phyloP scores from a whole-genome alignment of 192 early-diverging fungal genomes.

The Backusella tuberculispora region DNA sequence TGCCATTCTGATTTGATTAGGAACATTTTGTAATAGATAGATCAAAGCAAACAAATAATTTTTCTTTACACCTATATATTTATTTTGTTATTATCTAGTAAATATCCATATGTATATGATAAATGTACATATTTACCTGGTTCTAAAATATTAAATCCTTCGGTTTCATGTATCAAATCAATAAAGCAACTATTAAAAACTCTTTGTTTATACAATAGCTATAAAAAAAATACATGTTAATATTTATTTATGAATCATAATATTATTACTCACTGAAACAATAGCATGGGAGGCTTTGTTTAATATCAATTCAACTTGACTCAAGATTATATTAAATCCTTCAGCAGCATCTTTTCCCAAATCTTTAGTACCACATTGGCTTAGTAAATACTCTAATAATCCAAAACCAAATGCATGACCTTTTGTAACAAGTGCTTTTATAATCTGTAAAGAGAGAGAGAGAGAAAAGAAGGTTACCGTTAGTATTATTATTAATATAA shows the following conservation, averaged over 20 bases:
- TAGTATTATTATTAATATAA: too few relatives aligned
- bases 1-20: slow-evolving; percentile 76
- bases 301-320: slow-evolving; percentile 70
- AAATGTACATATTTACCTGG: neutral
- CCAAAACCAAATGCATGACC: slow-evolving; percentile 55
- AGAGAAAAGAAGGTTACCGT: too few relatives aligned
- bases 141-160: slow-evolving; percentile 29
- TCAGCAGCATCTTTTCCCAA: slow-evolving; percentile 62
- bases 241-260: neutral
- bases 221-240: slow-evolving; percentile 31
- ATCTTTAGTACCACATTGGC: slow-evolving; percentile 45
- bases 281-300: slow-evolving; percentile 71
- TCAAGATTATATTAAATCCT: slow-evolving; percentile 71
- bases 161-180: slow-evolving; percentile 58
- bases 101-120: slow-evolving; percentile 18
- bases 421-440: slow-evolving; percentile 65
- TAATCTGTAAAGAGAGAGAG: slow-evolving; percentile 44
- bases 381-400: slow-evolving; percentile 54
- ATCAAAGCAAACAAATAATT: slow-evolving; percentile 81
- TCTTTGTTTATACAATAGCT: slow-evolving; percentile 82
- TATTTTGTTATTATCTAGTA: neutral
- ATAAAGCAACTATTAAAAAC: slow-evolving; percentile 79
- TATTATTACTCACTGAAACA: slow-evolving; percentile 42
- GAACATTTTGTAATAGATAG: slow-evolving; percentile 74
- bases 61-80: slow-evolving; percentile 54